phyloP scores from a whole-genome alignment of 108 stramenopile genomes.

The Fragilariopsis cylindrus region DNA sequence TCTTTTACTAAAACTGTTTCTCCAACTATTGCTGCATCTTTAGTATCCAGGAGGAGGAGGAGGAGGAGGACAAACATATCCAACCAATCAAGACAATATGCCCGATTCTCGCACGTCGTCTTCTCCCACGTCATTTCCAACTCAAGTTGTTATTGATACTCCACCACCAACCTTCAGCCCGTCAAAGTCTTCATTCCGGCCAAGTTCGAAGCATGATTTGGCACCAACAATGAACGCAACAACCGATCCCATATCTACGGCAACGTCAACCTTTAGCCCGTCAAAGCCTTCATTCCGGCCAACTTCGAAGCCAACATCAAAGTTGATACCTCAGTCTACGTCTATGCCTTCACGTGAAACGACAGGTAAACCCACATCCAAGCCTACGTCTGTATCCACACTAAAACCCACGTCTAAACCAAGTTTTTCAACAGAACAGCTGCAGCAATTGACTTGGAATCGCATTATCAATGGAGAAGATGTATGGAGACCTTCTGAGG shows the following conservation, averaged over 20 bases:
- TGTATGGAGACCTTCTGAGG: slow-evolving; percentile 6
- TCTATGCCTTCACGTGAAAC: background rate
- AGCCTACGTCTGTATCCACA: background rate
- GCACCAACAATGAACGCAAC: no score
- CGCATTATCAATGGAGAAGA: slow-evolving; percentile 7
- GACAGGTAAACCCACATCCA: background rate
- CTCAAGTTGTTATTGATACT: background rate
- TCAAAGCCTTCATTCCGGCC: background rate
- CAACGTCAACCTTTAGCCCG: background rate
- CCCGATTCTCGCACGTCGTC: no score
- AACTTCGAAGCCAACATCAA: slow-evolving; percentile 11
- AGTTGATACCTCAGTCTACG: background rate
- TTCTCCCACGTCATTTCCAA: background rate
- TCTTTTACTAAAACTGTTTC: background rate
- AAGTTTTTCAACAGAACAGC: background rate
- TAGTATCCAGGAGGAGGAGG: background rate
- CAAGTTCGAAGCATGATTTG: no score
- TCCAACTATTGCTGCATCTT: background rate
- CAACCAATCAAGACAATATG: background rate
- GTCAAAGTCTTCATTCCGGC: no score
- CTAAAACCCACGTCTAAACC: slow-evolving; percentile 3
- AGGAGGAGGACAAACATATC: background rate
- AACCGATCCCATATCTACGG: background rate
- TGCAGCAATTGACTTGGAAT: slow-evolving; percentile 9
- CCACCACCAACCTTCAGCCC: no score